A percentile compares a stretch with the other conserved stretches of the same genome.
phyloP scores from a whole-genome alignment of 495 filamentous ascomycete genomes.

The Geopyxis carbonaria region DNA sequence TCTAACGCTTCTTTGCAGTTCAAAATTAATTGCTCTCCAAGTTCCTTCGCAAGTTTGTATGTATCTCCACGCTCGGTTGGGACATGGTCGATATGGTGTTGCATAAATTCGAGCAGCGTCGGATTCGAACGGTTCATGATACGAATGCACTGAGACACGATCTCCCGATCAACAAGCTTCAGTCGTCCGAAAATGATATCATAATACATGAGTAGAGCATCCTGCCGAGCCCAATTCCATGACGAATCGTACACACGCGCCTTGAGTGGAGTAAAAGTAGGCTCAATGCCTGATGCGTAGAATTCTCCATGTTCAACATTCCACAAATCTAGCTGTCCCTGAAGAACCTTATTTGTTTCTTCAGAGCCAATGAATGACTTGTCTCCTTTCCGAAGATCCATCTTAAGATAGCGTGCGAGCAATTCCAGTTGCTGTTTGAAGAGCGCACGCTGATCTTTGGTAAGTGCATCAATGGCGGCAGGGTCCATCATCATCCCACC shows the following conservation, averaged over 20 bases:
- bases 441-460: constrained; percentile 80
- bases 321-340: constrained; percentile 89
- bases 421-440: constrained; percentile 97
- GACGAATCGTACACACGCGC: constrained; percentile 93
- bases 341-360: constrained; percentile 66
- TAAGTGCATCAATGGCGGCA: constrained; percentile 87
- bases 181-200: constrained; percentile 97
- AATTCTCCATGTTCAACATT: constrained; percentile 87
- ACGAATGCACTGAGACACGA: constrained; percentile 92
- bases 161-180: constrained; percentile 85
- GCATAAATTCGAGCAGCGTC: constrained; percentile 93
- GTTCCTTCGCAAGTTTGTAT: constrained; percentile 86
- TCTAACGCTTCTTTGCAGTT: constrained; percentile 89
- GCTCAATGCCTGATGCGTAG: constrained; percentile 87
- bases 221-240: constrained; percentile 98
- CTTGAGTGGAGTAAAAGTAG: constrained; percentile 80
- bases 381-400: constrained; percentile 87
- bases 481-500: constrained; percentile 98
- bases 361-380: constrained; percentile 75
- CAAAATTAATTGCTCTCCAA: constrained; percentile 88
- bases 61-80: constrained; percentile 93
- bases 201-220: constrained; percentile 96
- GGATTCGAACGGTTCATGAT: constrained; percentile 99
- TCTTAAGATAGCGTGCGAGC: constrained; percentile 86
- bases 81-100: constrained; percentile 98